Evolutionary conservation across 2,329 filamentous ascomycete genomes (phyloP).

Genomic region (Ophiostoma sp.): DNA sequence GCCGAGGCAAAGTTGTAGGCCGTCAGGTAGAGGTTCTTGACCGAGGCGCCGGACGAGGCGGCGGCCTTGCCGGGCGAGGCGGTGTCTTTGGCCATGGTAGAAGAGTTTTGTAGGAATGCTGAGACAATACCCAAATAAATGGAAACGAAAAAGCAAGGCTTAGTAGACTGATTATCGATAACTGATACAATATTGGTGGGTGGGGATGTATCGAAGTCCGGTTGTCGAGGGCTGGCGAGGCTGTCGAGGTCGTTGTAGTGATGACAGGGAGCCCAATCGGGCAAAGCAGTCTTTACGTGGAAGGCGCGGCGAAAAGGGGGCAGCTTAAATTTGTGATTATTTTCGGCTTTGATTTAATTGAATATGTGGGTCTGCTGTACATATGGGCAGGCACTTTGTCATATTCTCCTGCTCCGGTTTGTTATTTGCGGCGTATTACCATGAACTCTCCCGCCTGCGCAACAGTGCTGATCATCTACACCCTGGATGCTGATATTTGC

Average conservation of each 20-base stretch:
- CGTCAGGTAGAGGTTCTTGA: slow-evolving; percentile 67
- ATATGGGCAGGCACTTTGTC: not conserved
- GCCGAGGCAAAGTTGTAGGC: slow-evolving; percentile 79
- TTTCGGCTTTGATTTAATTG: not conserved
- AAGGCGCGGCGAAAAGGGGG: slow-evolving; percentile 8
- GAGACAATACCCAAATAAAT: not conserved
- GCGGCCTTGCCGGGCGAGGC: slow-evolving; percentile 30
- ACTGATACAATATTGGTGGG: not conserved
- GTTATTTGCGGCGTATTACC: slow-evolving; percentile 8
- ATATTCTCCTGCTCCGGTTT: not conserved
- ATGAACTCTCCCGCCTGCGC: not conserved
- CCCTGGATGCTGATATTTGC: not conserved
- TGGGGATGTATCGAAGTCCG: not conserved
- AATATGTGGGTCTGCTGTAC: not conserved
- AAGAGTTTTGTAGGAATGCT: not conserved
- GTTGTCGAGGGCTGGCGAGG: not conserved
- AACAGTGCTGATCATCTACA: not conserved
- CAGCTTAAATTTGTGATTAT: not conserved
- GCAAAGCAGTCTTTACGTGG: slow-evolving; percentile 1
- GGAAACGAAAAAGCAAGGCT: not conserved
- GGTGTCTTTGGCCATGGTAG: slow-evolving; percentile 1
- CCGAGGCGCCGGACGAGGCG: slow-evolving; percentile 31
- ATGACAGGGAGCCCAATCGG: slow-evolving; percentile 1
- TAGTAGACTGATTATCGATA: not conserved
- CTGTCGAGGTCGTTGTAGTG: not conserved